Evolutionary conservation across 345 rosid species (phyloP).

Genomic region (Lepidium aucheri): DNA sequence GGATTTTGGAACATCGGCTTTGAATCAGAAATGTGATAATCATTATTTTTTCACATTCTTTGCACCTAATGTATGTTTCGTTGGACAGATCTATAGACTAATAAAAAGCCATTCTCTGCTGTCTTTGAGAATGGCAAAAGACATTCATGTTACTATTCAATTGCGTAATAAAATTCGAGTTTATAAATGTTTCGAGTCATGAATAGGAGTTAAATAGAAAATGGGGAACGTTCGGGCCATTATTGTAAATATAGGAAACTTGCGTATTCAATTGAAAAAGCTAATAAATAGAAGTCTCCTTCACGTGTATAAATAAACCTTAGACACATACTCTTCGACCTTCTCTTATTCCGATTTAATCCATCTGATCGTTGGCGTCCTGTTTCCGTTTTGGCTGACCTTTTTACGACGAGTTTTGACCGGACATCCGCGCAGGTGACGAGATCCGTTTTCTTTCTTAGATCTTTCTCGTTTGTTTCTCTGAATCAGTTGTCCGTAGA

Average conservation of each 20-base stretch:
- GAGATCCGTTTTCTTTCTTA: neutral
- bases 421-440: conserved; percentile 4
- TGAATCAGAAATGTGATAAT: conserved; percentile 76
- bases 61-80: neutral
- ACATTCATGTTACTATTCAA: neutral
- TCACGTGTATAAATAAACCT: neutral
- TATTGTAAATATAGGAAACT: neutral
- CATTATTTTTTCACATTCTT: neutral
- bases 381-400: neutral
- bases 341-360: conserved; percentile 7
- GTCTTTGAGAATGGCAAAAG: neutral
- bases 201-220: too few relatives aligned
- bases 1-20: conserved; percentile 97
- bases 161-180: too few relatives aligned
- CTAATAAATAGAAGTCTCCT: neutral
- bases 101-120: neutral
- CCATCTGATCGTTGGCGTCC: neutral
- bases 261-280: neutral
- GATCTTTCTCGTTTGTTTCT: neutral
- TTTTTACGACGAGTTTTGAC: neutral
- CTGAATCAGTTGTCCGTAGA: neutral
- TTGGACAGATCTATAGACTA: neutral
- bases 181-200: too few relatives aligned
- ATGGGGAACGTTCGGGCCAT: neutral
- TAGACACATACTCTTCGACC: neutral